Percentiles rank a stretch among this genome's conserved stretches.
Conservation (phyloP, 1,139 yeast genomes). For the Sugiyamaella castrensis region DNA sequence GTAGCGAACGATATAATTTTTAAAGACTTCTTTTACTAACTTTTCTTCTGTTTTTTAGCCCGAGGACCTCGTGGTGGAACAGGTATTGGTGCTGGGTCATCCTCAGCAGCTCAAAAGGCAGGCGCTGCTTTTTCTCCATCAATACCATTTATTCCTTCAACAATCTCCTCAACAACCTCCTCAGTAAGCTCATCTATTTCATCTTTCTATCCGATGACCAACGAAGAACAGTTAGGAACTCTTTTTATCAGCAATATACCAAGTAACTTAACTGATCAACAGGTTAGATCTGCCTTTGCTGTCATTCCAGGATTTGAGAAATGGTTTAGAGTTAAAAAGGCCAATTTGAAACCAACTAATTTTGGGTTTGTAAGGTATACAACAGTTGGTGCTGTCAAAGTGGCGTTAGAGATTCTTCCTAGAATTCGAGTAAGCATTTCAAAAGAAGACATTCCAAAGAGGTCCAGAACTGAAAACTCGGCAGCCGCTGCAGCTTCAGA, state of each 20-base stretch:
- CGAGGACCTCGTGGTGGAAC: no score
- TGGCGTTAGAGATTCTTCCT: constrained; percentile 27
- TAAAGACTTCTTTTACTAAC: no score
- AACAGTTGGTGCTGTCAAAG: constrained; percentile 24
- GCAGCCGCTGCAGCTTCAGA: background rate
- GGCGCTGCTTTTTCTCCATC: background rate
- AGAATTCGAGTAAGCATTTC: constrained; percentile 13
- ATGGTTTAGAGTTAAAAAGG: constrained; percentile 24
- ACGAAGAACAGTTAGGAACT: constrained; percentile 34
- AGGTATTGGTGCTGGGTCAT: no score
- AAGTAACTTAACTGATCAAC: constrained; percentile 30
- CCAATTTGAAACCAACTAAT: constrained; percentile 23
- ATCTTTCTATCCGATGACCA: constrained; percentile 24
- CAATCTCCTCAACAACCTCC: no score
- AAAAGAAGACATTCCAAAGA: no score
- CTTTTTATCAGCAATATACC: constrained; percentile 35
- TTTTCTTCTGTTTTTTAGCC: no score
- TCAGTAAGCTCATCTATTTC: background rate
- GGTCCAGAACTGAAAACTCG: no score
- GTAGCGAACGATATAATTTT: no score
- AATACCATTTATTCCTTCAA: no score
- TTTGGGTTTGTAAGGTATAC: constrained; percentile 29
- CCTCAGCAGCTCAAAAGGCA: no score
- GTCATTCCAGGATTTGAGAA: constrained; percentile 28
- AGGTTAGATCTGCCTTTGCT: constrained; percentile 27